Evolutionary conservation across 2,329 filamentous ascomycete species (phyloP).

Genomic region (Keithomyces neogunnii): DNA sequence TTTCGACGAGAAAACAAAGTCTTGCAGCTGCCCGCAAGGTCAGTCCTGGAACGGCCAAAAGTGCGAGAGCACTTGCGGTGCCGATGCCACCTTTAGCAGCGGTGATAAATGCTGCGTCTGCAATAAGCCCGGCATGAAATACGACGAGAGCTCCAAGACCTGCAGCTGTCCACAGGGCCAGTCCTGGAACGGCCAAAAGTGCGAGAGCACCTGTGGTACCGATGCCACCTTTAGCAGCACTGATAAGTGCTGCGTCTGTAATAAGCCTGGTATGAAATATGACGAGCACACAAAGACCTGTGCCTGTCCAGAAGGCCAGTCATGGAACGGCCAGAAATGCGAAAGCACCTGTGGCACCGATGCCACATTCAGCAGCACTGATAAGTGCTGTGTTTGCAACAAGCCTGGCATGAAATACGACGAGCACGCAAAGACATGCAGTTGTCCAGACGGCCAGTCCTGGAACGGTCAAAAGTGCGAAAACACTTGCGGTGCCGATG

Average conservation of each 20-base stretch:
- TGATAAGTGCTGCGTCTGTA: not conserved
- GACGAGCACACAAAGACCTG: not conserved
- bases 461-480: constrained; percentile 4
- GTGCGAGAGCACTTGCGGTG: constrained; percentile 1
- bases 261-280: not conserved
- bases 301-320: not conserved
- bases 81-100: too few relatives aligned
- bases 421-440: constrained; percentile 2
- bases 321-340: not conserved
- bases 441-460: not conserved
- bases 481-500: constrained; percentile 1
- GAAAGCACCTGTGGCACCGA: not conserved
- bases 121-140: not conserved
- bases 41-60: not conserved
- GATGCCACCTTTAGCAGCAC: not conserved
- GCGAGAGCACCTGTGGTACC: constrained; percentile 1
- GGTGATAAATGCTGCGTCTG: not conserved
- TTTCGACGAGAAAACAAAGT: not conserved
- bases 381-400: not conserved
- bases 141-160: not conserved
- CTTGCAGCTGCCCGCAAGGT: not conserved
- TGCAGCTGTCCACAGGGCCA: constrained; percentile 2
- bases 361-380: too few relatives aligned
- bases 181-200: not conserved
- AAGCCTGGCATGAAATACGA: constrained; percentile 4